Evolutionary conservation across 2,329 filamentous ascomycete species (phyloP).

Genomic region (Exophiala aquamarina): DNA sequence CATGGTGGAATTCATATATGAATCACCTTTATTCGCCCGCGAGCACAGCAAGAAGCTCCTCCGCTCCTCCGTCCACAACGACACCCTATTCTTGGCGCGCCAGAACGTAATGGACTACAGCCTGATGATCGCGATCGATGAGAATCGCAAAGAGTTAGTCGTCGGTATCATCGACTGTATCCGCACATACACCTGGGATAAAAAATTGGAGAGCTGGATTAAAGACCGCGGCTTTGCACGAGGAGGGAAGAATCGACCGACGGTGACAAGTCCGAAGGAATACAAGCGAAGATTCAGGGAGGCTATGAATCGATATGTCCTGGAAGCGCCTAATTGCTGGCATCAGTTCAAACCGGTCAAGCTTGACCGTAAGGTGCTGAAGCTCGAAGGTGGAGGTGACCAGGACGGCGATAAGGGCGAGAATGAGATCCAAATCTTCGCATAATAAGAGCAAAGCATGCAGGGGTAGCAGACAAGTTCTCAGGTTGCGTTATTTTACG

Average conservation of each 20-base stretch:
- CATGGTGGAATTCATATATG: conserved; percentile 98
- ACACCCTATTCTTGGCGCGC: conserved; percentile 88
- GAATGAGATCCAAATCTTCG: conserved; percentile 21
- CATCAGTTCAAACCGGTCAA: conserved; percentile 39
- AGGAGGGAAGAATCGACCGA: conserved; percentile 79
- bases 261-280: conserved; percentile 94
- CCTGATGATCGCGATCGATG: conserved; percentile 96
- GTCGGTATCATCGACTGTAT: conserved; percentile 99
- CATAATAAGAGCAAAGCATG: too few relatives aligned
- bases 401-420: conserved; percentile 18
- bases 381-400: conserved; percentile 11
- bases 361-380: conserved; percentile 13
- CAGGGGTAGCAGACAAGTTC: too few relatives aligned
- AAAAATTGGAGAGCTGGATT: conserved; percentile 99
- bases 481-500: too few relatives aligned
- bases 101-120: conserved; percentile 99
- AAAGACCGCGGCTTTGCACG: conserved; percentile 83
- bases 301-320: conserved; percentile 84
- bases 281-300: conserved; percentile 95
- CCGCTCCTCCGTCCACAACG: conserved; percentile 91
- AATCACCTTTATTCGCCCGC: conserved; percentile 89
- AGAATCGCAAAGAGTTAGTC: conserved; percentile 82
- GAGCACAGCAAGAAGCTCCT: conserved; percentile 96
- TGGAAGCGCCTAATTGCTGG: conserved; percentile 52
- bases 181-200: conserved; percentile 98